Percentiles rank a stretch among this genome's conserved stretches.
Evolutionary conservation across 192 early-diverging fungal species (phyloP).

Genomic region (Backusella sp.): DNA sequence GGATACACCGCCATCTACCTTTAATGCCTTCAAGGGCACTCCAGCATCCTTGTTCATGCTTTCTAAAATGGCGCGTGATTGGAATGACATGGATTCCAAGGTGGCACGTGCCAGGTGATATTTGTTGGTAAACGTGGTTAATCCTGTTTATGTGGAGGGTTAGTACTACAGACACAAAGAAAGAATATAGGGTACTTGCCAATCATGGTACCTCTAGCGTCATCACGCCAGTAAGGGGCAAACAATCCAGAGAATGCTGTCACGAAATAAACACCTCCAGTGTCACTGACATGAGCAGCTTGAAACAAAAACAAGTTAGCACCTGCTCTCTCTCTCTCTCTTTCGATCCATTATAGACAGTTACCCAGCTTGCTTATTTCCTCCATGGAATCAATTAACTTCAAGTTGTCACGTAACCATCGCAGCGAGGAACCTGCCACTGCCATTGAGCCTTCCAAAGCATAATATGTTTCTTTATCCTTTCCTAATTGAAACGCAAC

Average conservation of each 20-base stretch:
- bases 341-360: too few relatives aligned
- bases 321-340: too few relatives aligned
- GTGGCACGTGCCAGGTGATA: constrained; percentile 85
- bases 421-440: constrained; percentile 89
- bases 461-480: constrained; percentile 61
- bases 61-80: constrained; percentile 81
- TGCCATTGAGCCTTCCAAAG: constrained; percentile 90
- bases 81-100: constrained; percentile 88
- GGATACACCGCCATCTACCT: constrained; percentile 89
- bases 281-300: constrained; percentile 63
- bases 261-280: constrained; percentile 93
- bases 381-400: constrained; percentile 64
- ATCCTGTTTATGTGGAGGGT: not conserved
- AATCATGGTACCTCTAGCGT: constrained; percentile 84
- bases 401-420: constrained; percentile 87
- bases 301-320: not conserved
- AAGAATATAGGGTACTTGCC: constrained; percentile 39
- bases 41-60: constrained; percentile 82
- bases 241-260: constrained; percentile 93
- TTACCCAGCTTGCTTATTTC: constrained; percentile 70
- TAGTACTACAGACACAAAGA: too few relatives aligned
- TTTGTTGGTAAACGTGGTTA: constrained; percentile 90
- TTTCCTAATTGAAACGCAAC: constrained; percentile 86
- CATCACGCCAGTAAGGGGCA: constrained; percentile 94
- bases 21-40: constrained; percentile 64